Base-by-base conservation (phyloP, 148 eudicot genomes). In the Tetragonia tetragonoides region DNA sequence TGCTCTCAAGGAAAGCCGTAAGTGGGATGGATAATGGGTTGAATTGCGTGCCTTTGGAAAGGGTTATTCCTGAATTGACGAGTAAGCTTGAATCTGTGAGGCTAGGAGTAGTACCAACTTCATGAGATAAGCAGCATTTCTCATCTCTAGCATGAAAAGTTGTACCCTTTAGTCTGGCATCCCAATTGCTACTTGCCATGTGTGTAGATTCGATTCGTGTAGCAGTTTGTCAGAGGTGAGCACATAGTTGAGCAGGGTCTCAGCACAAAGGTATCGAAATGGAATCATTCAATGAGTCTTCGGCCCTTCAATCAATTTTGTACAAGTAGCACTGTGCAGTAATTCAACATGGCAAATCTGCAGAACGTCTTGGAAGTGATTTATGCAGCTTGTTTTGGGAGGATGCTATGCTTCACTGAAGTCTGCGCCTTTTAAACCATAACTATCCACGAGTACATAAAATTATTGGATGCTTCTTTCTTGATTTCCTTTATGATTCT, bases 31-130 rank as follows among this genome's bases (percentile, higher is more conserved):
- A 64, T 76, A 79, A 65, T 47, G 70, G 68, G 72, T 64, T 87
- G 20, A 85, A 73, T 42, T 82, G 51, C 51, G 79, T 88, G 56
- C 64, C 92, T 70, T 76, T 91, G 59, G 85, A 83, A 83, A 85
- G 83, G 54, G 88, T 90, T 77, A 80, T 83, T 57, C 81, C 87
- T 70, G 95, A 93, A 75, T 75, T 91, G 80, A 83, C 87, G 41
- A 85, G 88, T 54, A 88, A 83, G 80, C 95, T 95, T 41, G 90
- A 93, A 80, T 79, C 78, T 8, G 46, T 73, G 0, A 69, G 62
- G 75, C n/a, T 74, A 59, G 63, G 81, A 16, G 57, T 46, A 66
- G 68, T 79, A 28, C 49, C 82, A n/a, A 73, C 66, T 54, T 54
- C 46, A 67, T 66, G 65, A 56, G 65, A 68, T 37, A 6, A 23